A percentile compares a stretch with the other conserved stretches of the same genome.
These are phyloP conservation scores for Talaromyces verruculosus DNA, from an alignment of 2,329 filamentous ascomycete species.

Conservation along the genomic window DNA sequence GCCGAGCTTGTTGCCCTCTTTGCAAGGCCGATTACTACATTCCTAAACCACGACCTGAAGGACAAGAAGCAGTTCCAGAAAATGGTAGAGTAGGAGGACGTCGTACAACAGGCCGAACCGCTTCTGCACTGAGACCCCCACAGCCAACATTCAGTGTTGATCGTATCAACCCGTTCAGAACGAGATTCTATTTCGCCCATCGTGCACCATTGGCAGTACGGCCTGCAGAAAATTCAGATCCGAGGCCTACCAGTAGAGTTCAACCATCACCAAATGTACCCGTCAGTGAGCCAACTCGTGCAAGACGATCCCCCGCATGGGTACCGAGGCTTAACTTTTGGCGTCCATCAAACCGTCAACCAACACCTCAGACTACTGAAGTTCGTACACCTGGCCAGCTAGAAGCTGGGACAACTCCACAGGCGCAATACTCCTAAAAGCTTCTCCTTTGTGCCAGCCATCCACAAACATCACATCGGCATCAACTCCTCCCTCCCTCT, in stretches of 20 bases:
- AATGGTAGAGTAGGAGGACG: constrained; percentile 34
- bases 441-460: no score
- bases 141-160: constrained; percentile 38
- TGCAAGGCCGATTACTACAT: constrained; percentile 98
- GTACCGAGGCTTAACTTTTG: constrained; percentile 13
- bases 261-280: background rate
- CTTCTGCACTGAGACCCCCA: constrained; percentile 32
- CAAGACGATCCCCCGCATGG: background rate
- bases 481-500: background rate
- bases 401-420: constrained; percentile 25
- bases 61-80: constrained; percentile 31
- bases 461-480: no score
- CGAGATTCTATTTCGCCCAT: constrained; percentile 40
- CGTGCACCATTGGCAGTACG: constrained; percentile 34
- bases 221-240: constrained; percentile 29
- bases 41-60: constrained; percentile 77
- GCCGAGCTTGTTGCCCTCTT: constrained; percentile 91
- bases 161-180: constrained; percentile 33
- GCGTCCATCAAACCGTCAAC: background rate
- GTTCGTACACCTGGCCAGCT: constrained; percentile 26
- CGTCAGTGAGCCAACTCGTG: background rate
- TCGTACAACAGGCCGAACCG: constrained; percentile 28
- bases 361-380: constrained; percentile 4
- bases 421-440: background rate
- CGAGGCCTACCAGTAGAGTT: constrained; percentile 14